Evolutionary conservation across 2,329 filamentous ascomycete genomes (phyloP).

Genomic region (Ophiostoma novo-ulmi): DNA sequence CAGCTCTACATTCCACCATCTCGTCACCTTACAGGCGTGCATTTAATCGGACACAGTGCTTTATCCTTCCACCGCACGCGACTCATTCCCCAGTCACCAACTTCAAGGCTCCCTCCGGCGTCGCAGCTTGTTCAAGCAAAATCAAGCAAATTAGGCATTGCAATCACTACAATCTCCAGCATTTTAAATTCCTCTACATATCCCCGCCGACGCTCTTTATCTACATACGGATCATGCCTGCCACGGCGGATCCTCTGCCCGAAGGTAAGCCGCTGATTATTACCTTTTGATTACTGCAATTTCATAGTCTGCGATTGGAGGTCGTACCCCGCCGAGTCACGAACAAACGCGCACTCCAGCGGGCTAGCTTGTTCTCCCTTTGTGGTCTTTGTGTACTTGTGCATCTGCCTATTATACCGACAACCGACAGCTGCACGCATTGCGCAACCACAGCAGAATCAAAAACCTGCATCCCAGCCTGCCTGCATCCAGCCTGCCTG

Average conservation of each 20-base stretch:
- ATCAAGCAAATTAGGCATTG: neutral
- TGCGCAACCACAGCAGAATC: neutral
- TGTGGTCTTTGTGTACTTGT: neutral
- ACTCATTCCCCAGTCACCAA: neutral
- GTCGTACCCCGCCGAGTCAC: constrained; percentile 8
- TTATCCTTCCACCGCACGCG: neutral
- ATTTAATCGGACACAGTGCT: neutral
- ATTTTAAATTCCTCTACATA: neutral
- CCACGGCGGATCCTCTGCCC: constrained; percentile 23
- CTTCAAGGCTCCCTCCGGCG: neutral
- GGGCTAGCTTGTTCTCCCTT: neutral
- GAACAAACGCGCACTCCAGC: constrained; percentile 9
- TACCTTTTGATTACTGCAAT: constrained; percentile 16
- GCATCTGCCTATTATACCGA: neutral
- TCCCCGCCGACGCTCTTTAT: neutral
- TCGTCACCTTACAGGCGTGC: neutral
- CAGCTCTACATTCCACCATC: neutral
- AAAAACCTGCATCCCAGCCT: neutral
- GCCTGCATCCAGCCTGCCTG: too few relatives aligned
- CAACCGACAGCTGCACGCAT: neutral
- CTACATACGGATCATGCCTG: constrained; percentile 21
- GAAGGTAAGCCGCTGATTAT: constrained; percentile 24
- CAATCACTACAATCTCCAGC: neutral
- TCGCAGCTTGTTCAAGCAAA: neutral
- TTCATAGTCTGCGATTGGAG: constrained; percentile 9